Percentiles rank a stretch among this genome's conserved stretches.
Evolutionary conservation across 1,284 basidiomycete species (phyloP).

Genomic region (Ustilago cynodontis): DNA sequence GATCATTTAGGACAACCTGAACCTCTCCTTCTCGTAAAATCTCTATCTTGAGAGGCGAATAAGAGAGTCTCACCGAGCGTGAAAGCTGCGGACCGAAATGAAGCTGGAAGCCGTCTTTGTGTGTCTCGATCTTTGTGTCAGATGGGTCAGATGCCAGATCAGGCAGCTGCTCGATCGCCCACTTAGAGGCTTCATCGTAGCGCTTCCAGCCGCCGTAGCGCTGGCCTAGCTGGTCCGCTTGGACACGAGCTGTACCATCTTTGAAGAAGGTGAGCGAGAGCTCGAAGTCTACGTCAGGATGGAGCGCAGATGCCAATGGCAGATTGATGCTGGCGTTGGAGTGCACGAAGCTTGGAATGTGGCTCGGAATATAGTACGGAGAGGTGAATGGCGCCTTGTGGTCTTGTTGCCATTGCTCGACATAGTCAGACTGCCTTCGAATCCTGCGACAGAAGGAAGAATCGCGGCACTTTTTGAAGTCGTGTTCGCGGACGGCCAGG

Average conservation of each 20-base stretch:
- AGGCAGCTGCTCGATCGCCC: constrained; percentile 62
- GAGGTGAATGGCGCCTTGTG: constrained; percentile 45
- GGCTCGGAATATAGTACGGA: constrained; percentile 56
- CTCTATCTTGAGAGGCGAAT: constrained; percentile 60
- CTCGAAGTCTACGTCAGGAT: constrained; percentile 63
- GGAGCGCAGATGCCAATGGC: constrained; percentile 57
- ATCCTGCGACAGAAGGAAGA: constrained; percentile 68
- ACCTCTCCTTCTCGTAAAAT: constrained; percentile 79
- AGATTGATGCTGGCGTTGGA: constrained; percentile 39
- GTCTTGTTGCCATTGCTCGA: constrained; percentile 48
- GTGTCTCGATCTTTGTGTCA: constrained; percentile 26
- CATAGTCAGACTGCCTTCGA: constrained; percentile 59
- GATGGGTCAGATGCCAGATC: constrained; percentile 31
- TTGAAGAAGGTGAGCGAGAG: constrained; percentile 58
- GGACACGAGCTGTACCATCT: constrained; percentile 65
- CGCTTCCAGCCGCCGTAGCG: constrained; percentile 60
- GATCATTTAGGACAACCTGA: constrained; percentile 89
- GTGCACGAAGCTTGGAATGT: constrained; percentile 25
- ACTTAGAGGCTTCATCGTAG: constrained; percentile 63
- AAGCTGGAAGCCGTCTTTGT: constrained; percentile 29
- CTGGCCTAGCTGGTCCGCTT: constrained; percentile 61
- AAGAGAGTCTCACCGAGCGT: constrained; percentile 48
- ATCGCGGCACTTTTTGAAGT: constrained; percentile 68
- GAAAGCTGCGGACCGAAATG: constrained; percentile 46
- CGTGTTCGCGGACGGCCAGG: constrained; percentile 46